phyloP scores from a whole-genome alignment of 2,329 filamentous ascomycete genomes.

The Penicillium sp. region DNA sequence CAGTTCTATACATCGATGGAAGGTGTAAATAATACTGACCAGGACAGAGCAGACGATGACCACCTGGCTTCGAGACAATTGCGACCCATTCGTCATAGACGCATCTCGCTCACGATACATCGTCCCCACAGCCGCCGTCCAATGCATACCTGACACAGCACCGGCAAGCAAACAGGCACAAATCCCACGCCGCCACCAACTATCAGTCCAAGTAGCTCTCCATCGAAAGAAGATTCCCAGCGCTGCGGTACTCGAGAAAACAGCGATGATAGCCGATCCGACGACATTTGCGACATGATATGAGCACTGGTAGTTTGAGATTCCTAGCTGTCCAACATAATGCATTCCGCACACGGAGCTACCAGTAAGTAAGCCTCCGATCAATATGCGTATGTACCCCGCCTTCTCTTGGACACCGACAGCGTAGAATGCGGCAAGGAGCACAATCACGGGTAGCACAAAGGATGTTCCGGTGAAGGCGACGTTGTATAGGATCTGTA shows the following conservation, averaged over 20 bases:
- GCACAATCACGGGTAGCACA: constrained; percentile 73
- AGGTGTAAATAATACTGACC: constrained; percentile 47
- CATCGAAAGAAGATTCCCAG: constrained; percentile 76
- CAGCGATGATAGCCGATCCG: constrained; percentile 69
- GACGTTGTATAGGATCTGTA: constrained; percentile 73
- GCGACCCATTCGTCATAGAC: constrained; percentile 38
- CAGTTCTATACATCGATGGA: background rate
- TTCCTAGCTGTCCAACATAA: constrained; percentile 81
- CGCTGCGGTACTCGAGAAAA: constrained; percentile 68
- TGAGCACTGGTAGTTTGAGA: constrained; percentile 69
- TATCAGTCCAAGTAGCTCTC: constrained; percentile 72
- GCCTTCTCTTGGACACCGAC: constrained; percentile 62
- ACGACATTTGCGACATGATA: constrained; percentile 63
- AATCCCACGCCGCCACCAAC: constrained; percentile 70
- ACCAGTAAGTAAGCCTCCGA: constrained; percentile 69
- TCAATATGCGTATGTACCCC: constrained; percentile 57
- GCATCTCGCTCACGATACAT: constrained; percentile 59
- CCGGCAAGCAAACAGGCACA: constrained; percentile 68
- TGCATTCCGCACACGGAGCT: constrained; percentile 81
- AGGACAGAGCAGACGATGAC: constrained; percentile 72
- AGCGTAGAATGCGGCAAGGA: constrained; percentile 69
- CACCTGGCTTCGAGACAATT: constrained; percentile 61
- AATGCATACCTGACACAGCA: constrained; percentile 85
- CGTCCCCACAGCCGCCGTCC: constrained; percentile 73
- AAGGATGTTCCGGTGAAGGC: constrained; percentile 75